phyloP scores from a whole-genome alignment of 768 basidiomycete genomes.

The Phylloporus rhodoxanthus region DNA sequence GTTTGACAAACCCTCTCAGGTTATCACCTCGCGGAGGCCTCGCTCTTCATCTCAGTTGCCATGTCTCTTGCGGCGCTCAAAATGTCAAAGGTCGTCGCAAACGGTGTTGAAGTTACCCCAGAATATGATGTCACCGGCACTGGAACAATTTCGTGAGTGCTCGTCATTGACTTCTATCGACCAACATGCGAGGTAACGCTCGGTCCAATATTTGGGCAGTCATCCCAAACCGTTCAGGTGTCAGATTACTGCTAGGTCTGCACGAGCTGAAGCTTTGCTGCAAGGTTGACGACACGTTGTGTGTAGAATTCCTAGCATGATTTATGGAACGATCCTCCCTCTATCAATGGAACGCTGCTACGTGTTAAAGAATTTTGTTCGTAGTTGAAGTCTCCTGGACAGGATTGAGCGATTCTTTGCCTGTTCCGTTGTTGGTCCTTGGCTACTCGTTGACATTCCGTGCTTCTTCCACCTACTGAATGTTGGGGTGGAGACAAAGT shows the following conservation, averaged over 20 bases:
- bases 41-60: constrained; percentile 25
- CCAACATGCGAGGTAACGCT: no score
- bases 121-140: constrained; percentile 36
- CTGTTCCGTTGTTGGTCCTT: no score
- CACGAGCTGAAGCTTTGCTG: neutral
- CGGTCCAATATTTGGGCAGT: neutral
- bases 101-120: constrained; percentile 34
- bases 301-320: no score
- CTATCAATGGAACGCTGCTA: no score
- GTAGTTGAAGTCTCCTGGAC: no score
- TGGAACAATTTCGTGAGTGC: constrained; percentile 41
- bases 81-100: constrained; percentile 36
- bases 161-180: neutral
- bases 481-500: no score
- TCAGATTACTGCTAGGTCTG: neutral
- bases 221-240: neutral
- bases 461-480: no score
- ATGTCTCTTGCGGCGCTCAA: constrained; percentile 43
- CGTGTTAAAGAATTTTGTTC: no score
- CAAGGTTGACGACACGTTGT: neutral
- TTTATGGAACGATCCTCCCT: no score
- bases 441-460: no score
- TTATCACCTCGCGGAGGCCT: constrained; percentile 23
- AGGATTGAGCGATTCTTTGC: no score
- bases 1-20: constrained; percentile 11